Conservation (phyloP, 352 stramenopile species). For the Globisporangium middletonii region DNA sequence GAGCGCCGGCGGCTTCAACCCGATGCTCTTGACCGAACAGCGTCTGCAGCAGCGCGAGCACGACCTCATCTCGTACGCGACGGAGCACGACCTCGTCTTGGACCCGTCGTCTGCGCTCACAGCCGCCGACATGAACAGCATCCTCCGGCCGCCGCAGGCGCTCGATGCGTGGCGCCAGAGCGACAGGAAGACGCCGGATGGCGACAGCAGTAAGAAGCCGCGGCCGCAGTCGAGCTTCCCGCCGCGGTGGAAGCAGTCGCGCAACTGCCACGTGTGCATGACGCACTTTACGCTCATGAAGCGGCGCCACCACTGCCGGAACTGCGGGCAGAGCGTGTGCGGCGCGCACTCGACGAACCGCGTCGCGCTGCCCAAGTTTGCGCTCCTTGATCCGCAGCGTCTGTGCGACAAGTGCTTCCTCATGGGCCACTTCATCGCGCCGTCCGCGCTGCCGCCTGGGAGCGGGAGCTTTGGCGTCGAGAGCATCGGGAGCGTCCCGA, state of each 20-base stretch:
- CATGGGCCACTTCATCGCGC: constrained; percentile 48
- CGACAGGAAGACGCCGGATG: background rate
- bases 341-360: constrained; percentile 72
- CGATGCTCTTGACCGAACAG: constrained; percentile 47
- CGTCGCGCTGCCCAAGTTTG: constrained; percentile 70
- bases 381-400: constrained; percentile 59
- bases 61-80: constrained; percentile 50
- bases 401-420: constrained; percentile 81
- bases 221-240: constrained; percentile 53
- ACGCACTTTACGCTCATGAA: constrained; percentile 51
- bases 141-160: constrained; percentile 1
- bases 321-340: constrained; percentile 75
- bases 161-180: constrained; percentile 9
- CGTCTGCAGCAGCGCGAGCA: constrained; percentile 58
- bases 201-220: constrained; percentile 9
- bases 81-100: constrained; percentile 22
- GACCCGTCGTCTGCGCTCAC: constrained; percentile 8
- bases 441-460: constrained; percentile 20
- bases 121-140: background rate
- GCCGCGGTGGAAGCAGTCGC: constrained; percentile 70
- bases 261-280: constrained; percentile 62
- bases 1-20: constrained; percentile 30
- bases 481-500: constrained; percentile 19
- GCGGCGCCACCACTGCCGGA: constrained; percentile 78
- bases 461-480: constrained; percentile 29